Evolutionary conservation across 257 asterid species (phyloP).

Genomic region (Echium plantagineum): DNA sequence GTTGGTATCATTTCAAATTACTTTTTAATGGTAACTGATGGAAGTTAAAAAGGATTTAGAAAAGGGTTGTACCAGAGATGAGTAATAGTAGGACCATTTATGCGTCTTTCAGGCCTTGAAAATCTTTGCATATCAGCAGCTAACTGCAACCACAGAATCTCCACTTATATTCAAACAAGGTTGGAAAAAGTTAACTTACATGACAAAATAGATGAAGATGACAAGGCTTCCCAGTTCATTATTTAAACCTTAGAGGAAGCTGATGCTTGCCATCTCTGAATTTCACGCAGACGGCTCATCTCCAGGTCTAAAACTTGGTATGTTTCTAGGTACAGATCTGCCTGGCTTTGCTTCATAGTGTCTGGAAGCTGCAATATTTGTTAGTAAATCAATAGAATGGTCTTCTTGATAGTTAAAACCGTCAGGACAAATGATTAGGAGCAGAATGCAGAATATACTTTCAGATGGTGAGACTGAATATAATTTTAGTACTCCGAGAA

Average conservation of each 20-base stretch:
- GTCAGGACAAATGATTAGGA: background rate
- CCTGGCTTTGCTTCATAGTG: constrained; percentile 94
- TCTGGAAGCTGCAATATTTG: constrained; percentile 78
- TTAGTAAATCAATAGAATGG: constrained; percentile 1
- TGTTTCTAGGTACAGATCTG: constrained; percentile 89
- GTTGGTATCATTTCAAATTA: background rate
- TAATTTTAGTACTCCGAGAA: too few relatives aligned
- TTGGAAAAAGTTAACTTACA: constrained; percentile 1
- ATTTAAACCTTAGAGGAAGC: constrained; percentile 73
- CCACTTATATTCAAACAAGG: constrained; percentile 15
- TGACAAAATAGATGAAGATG: too few relatives aligned
- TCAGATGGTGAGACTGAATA: too few relatives aligned
- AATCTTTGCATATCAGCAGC: constrained; percentile 99
- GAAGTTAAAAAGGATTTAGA: background rate
- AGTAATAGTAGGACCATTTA: constrained; percentile 95
- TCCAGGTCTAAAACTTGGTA: constrained; percentile 96
- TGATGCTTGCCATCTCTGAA: constrained; percentile 98
- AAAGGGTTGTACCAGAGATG: constrained; percentile 72
- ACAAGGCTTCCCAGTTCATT: constrained; percentile 4
- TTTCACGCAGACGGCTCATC: constrained; percentile 97
- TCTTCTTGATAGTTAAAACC: too few relatives aligned
- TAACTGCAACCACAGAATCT: constrained; percentile 48
- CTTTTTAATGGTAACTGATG: background rate
- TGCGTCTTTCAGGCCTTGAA: constrained; percentile 95
- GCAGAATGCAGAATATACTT: background rate